Evolutionary conservation across 805 yeast species (phyloP).

Genomic region (Scheffersomyces amazonensis): DNA sequence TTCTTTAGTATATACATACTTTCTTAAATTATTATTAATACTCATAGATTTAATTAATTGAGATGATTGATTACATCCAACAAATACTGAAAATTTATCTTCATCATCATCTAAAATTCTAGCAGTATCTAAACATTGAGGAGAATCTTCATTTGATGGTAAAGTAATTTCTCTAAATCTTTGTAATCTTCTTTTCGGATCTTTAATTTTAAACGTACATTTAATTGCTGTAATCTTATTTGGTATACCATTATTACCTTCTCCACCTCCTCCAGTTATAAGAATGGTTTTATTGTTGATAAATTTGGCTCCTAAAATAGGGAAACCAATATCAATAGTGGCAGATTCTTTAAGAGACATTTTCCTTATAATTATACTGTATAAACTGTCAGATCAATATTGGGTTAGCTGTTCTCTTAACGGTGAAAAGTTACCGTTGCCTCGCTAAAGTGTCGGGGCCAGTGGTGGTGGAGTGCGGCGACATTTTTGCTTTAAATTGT

Average conservation of each 20-base stretch:
- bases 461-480: too few species aligned
- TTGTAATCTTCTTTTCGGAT: constrained; percentile 44
- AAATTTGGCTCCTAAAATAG: constrained; percentile 78
- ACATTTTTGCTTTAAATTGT: not conserved
- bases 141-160: constrained; percentile 76
- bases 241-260: constrained; percentile 84
- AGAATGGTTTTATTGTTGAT: constrained; percentile 57
- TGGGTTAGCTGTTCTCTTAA: too few species aligned
- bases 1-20: constrained; percentile 52
- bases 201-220: constrained; percentile 49
- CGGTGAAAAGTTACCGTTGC: too few species aligned
- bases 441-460: too few species aligned
- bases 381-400: too few species aligned
- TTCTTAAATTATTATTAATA: constrained; percentile 69
- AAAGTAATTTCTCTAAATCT: constrained; percentile 61
- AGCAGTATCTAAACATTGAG: constrained; percentile 69
- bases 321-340: constrained; percentile 56
- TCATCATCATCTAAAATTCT: constrained; percentile 21
- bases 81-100: constrained; percentile 47
- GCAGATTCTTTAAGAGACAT: constrained; percentile 36
- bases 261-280: constrained; percentile 95
- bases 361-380: not conserved
- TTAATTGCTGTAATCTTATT: constrained; percentile 72
- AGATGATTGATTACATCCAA: constrained; percentile 75
- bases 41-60: constrained; percentile 53